A percentile compares a stretch with the other conserved stretches of the same genome.
Conservation (phyloP, 164 flowering plant genomes). For the Echeveria elegans region DNA sequence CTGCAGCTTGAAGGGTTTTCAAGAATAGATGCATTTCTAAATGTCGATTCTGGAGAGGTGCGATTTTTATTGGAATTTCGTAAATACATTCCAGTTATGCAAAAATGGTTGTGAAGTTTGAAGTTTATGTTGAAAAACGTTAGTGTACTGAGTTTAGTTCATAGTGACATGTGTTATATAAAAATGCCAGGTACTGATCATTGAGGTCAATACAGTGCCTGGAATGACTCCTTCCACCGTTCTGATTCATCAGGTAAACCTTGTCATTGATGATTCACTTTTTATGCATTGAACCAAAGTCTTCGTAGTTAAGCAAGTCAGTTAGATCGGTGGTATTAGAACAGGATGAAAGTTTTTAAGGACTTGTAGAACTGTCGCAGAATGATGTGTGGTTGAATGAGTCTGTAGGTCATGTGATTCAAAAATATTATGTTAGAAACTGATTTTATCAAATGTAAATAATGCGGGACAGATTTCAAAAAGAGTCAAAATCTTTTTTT, state of each 20-base stretch:
- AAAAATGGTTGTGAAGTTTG: not conserved
- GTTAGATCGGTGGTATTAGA: not conserved
- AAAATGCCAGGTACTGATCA: slow-evolving; percentile 57
- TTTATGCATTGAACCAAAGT: not conserved
- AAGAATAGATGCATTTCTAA: slow-evolving; percentile 80
- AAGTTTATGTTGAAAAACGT: not conserved
- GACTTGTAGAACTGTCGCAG: not conserved
- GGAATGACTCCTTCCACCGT: slow-evolving; percentile 98
- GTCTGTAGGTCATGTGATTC: too few species aligned
- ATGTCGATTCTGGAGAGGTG: slow-evolving; percentile 89
- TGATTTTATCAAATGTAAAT: too few species aligned
- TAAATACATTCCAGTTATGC: not conserved
- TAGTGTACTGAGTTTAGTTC: not conserved
- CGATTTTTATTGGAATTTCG: slow-evolving; percentile 7
- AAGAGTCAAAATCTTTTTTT: too few species aligned
- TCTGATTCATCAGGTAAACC: slow-evolving; percentile 78
- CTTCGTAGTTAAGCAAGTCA: not conserved
- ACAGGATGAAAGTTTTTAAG: not conserved
- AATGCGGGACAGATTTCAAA: too few species aligned
- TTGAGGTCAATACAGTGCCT: slow-evolving; percentile 90
- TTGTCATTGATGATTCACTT: not conserved
- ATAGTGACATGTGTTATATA: not conserved
- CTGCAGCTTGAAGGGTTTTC: slow-evolving; percentile 84
- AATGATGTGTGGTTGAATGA: not conserved
- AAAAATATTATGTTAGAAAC: too few species aligned